These are phyloP conservation scores for Amanita subjunquillea DNA, from an alignment of 768 basidiomycete genomes.

Conservation along the genomic window DNA sequence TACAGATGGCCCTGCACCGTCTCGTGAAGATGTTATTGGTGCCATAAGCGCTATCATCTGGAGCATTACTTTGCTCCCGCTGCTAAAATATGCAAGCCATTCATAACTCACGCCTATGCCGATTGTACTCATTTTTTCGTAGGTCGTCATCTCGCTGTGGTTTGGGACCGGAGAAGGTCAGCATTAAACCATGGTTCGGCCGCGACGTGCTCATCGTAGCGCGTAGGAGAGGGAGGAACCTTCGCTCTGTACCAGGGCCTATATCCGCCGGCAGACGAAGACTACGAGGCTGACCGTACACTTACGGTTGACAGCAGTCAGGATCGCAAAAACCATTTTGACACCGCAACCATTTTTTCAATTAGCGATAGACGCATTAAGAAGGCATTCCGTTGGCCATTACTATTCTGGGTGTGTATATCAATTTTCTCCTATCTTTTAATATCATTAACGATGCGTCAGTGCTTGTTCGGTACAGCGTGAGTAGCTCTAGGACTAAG, in stretches of 20 bases:
- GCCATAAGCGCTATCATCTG: slow-evolving; percentile 55
- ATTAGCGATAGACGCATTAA: slow-evolving; percentile 15
- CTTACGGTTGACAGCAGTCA: slow-evolving; percentile 37
- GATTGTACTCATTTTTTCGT: neutral
- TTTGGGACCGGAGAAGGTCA: slow-evolving; percentile 20
- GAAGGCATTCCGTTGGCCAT: slow-evolving; percentile 31
- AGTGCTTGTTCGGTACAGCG: slow-evolving; percentile 55
- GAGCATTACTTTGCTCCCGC: slow-evolving; percentile 49
- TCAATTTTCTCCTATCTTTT: neutral
- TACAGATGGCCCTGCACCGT: slow-evolving; percentile 31
- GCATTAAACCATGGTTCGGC: neutral
- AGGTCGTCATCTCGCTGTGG: slow-evolving; percentile 33
- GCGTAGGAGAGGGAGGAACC: slow-evolving; percentile 53
- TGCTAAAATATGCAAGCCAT: slow-evolving; percentile 49
- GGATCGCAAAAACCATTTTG: slow-evolving; percentile 6
- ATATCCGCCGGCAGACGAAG: slow-evolving; percentile 36
- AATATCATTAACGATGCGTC: neutral
- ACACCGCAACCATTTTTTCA: slow-evolving; percentile 5
- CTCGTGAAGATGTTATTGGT: slow-evolving; percentile 53
- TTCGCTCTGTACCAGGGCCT: slow-evolving; percentile 58
- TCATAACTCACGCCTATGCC: neutral
- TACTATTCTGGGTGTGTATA: slow-evolving; percentile 43
- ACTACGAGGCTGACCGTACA: slow-evolving; percentile 39
- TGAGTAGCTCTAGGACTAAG: slow-evolving; percentile 11
- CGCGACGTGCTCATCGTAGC: neutral